A percentile compares a stretch with the other conserved stretches of the same genome.
Conservation (phyloP, 768 basidiomycete genomes). For the Crepidotus variabilis region DNA sequence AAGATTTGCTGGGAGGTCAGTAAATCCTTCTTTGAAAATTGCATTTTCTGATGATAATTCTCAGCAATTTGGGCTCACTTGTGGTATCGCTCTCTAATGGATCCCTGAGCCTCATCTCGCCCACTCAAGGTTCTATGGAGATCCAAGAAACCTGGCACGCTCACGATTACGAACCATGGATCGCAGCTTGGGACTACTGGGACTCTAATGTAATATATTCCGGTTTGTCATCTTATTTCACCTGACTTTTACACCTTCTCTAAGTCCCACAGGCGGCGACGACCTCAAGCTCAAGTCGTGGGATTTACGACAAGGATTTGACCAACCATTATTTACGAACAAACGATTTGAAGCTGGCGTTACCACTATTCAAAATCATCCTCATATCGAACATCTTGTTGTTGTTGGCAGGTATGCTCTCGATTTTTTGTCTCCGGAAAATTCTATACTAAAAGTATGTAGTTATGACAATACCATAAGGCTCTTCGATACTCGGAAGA, state of each 20-base stretch:
- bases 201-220: slow-evolving; percentile 77
- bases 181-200: slow-evolving; percentile 90
- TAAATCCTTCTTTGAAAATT: not conserved
- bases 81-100: slow-evolving; percentile 85
- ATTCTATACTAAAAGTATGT: not conserved
- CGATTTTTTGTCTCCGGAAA: not conserved
- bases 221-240: slow-evolving; percentile 39
- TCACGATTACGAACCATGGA: slow-evolving; percentile 95
- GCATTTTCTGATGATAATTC: not conserved
- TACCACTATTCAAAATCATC: slow-evolving; percentile 85
- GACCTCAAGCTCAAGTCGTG: slow-evolving; percentile 88
- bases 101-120: slow-evolving; percentile 55
- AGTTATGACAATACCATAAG: slow-evolving; percentile 85
- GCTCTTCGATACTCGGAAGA: slow-evolving; percentile 79
- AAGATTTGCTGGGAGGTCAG: slow-evolving; percentile 44
- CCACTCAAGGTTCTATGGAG: slow-evolving; percentile 40
- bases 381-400: slow-evolving; percentile 71
- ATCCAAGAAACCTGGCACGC: slow-evolving; percentile 71
- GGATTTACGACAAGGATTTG: slow-evolving; percentile 73
- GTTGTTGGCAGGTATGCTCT: slow-evolving; percentile 84
- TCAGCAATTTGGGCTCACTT: slow-evolving; percentile 52
- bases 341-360: slow-evolving; percentile 91
- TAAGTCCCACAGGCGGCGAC: slow-evolving; percentile 69
- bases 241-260: not conserved
- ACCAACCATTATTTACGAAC: slow-evolving; percentile 63